Percentiles rank a stretch among this genome's conserved stretches.
These are phyloP conservation scores for Starmerella kuoi DNA, from an alignment of 805 yeast genomes.

Conservation along the genomic window DNA sequence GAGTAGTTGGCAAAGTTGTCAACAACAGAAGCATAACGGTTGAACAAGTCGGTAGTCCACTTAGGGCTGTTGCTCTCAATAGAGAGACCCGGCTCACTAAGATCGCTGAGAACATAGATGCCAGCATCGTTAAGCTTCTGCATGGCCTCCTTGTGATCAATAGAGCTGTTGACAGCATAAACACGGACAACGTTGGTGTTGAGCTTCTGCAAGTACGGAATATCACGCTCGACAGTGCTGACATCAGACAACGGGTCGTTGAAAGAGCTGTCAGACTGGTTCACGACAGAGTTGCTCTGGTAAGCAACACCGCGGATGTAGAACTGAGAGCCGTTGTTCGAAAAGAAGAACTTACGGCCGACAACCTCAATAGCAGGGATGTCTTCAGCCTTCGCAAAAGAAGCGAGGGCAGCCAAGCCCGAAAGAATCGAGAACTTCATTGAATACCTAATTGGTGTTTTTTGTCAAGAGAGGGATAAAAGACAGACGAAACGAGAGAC, in stretches of 20 bases:
- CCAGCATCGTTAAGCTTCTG: slow-evolving; percentile 65
- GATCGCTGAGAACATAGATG: slow-evolving; percentile 80
- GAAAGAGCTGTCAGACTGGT: slow-evolving; percentile 29
- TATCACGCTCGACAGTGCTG: slow-evolving; percentile 62
- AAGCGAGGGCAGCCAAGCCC: slow-evolving; percentile 19
- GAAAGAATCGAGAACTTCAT: slow-evolving; percentile 24
- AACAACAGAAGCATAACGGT: slow-evolving; percentile 70
- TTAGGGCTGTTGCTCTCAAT: slow-evolving; percentile 64
- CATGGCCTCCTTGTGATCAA: slow-evolving; percentile 71
- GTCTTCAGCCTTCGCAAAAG: slow-evolving; percentile 25
- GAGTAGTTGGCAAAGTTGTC: slow-evolving; percentile 67
- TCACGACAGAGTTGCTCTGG: slow-evolving; percentile 50
- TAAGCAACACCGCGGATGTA: slow-evolving; percentile 81
- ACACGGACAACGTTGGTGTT: slow-evolving; percentile 73
- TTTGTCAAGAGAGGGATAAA: not conserved
- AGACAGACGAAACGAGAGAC: too few species aligned
- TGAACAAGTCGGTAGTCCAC: slow-evolving; percentile 62
- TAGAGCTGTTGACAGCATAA: slow-evolving; percentile 65
- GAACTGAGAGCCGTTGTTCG: slow-evolving; percentile 65
- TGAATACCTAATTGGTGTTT: not conserved
- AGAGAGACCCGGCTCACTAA: slow-evolving; percentile 72
- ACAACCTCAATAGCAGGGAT: slow-evolving; percentile 45
- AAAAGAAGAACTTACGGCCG: slow-evolving; percentile 68
- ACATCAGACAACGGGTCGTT: slow-evolving; percentile 69
- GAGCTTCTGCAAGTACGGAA: slow-evolving; percentile 58